Evolutionary conservation across 345 rosid genomes (phyloP), one percentile per base, ranked within the genome.

Genomic region (Pugionium dolabratum): DNA sequence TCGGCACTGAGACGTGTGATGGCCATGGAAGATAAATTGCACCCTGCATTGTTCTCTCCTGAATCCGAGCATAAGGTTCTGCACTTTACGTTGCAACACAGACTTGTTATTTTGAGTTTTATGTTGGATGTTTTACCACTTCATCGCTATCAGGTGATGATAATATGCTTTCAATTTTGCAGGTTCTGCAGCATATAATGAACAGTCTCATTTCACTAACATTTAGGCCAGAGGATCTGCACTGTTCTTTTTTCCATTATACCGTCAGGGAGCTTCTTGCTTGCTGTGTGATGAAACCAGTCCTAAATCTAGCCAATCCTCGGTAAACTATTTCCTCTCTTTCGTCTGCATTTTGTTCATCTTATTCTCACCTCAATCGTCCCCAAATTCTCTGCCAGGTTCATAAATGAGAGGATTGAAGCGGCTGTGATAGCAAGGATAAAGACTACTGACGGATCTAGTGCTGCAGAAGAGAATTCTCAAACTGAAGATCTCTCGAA

Each of bases 11-110:
- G 73, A 64, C 83, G 64, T 45, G 50, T 95, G 71, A 75, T 95
- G 79, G 91, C 95, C 64, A 45, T 75, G 1, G 89, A 88, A 70
- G 80, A 84, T 78, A 91, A 86, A 82, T 83, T 95, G 82, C 99
- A 89, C 74, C 99, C 97, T 59, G 99, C 97, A 67, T 76, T 95
- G 63, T 95, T 86, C 79, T 95, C 95, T 62, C 67, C 83, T 72
- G 94, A 85, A 67, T 90, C 97, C 25, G 97, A 91, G 83, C 97
- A 95, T 75, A 91, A 87, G 99, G 99, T 95, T 67, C 50, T 65
- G 47, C 32, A 36, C 70, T 60, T 30, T 71, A 59, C 11, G 66
- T 64, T 71, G 66, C 26, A 10, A 46, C 1, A 7, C 10, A 27
- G 34, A 30, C 26, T 45, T 66, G 50, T 53, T 59, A 35, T 18